These are phyloP conservation scores for Naematelia encephala DNA, from an alignment of 768 basidiomycete genomes.

Conservation along the genomic window DNA sequence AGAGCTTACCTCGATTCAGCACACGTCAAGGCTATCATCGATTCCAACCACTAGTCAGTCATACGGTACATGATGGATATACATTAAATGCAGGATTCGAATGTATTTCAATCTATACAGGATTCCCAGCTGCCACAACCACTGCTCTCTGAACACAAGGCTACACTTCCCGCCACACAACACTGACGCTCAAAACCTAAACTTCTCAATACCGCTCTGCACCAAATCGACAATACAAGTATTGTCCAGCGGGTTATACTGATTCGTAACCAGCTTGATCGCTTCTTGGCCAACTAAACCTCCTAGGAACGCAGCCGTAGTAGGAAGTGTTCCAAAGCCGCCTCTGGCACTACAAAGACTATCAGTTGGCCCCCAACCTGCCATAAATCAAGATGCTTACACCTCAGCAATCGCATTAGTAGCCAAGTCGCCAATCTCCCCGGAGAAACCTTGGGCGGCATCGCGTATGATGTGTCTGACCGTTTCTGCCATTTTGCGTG, in stretches of 20 bases:
- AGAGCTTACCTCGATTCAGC: background rate
- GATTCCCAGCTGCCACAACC: too few relatives aligned
- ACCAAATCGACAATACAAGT: slow-evolving; percentile 77
- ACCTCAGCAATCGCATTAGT: slow-evolving; percentile 63
- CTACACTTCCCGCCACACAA: too few relatives aligned
- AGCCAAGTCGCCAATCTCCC: slow-evolving; percentile 14
- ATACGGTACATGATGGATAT: too few relatives aligned
- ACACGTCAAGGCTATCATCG: background rate
- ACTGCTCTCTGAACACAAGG: too few relatives aligned
- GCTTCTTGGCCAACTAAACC: slow-evolving; percentile 93
- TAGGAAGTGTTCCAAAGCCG: slow-evolving; percentile 61
- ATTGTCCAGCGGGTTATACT: slow-evolving; percentile 87
- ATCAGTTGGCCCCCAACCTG: background rate
- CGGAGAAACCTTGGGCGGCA: background rate
- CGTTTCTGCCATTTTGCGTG: slow-evolving; percentile 18
- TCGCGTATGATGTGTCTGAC: slow-evolving; percentile 9
- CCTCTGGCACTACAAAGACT: slow-evolving; percentile 32
- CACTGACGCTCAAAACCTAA: slow-evolving; percentile 33
- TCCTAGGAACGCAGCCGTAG: slow-evolving; percentile 87
- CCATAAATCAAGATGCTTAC: slow-evolving; percentile 56
- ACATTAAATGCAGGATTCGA: too few relatives aligned
- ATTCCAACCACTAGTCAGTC: too few relatives aligned
- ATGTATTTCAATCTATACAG: too few relatives aligned
- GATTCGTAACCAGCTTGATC: slow-evolving; percentile 94
- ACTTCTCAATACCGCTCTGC: slow-evolving; percentile 49